phyloP scores from a whole-genome alignment of 140 eudicot genomes.

The Erigeron philadelphicus region DNA sequence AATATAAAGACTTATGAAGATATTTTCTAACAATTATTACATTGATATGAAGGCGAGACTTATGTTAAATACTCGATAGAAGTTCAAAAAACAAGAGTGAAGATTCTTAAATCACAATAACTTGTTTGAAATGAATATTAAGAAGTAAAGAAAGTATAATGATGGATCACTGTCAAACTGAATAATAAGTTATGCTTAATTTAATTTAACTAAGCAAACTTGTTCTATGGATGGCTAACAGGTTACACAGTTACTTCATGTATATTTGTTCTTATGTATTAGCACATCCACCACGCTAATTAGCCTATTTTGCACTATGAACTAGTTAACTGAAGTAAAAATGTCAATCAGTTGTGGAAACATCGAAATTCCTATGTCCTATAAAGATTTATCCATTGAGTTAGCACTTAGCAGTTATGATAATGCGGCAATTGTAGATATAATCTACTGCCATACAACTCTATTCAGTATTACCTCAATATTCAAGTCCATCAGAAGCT shows the following conservation, averaged over 20 bases:
- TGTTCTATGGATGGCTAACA: constrained; percentile 7
- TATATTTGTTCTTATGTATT: constrained; percentile 6
- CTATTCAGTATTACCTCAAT: constrained; percentile 44
- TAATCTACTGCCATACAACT: neutral
- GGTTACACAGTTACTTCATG: neutral
- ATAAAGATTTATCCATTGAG: neutral
- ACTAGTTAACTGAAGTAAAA: neutral
- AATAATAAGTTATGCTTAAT: constrained; percentile 19
- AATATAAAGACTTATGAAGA: neutral
- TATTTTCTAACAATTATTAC: neutral
- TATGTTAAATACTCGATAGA: constrained; percentile 6
- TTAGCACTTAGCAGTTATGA: neutral
- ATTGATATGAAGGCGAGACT: neutral
- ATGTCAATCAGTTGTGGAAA: constrained; percentile 1
- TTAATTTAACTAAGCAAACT: constrained; percentile 11
- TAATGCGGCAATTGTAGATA: neutral
- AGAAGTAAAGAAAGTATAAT: constrained; percentile 13
- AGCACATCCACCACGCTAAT: neutral
- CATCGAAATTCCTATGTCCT: constrained; percentile 3
- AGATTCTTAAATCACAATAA: neutral
- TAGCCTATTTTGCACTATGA: constrained; percentile 8
- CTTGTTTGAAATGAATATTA: constrained; percentile 12
- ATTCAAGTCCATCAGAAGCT: constrained; percentile 51
- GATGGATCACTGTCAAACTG: constrained; percentile 6
- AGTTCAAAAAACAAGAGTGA: constrained; percentile 7